A percentile compares a stretch with the other conserved stretches of the same genome.
phyloP scores from a whole-genome alignment of 176 grass and related monocot species.

The Leersia perrieri region DNA sequence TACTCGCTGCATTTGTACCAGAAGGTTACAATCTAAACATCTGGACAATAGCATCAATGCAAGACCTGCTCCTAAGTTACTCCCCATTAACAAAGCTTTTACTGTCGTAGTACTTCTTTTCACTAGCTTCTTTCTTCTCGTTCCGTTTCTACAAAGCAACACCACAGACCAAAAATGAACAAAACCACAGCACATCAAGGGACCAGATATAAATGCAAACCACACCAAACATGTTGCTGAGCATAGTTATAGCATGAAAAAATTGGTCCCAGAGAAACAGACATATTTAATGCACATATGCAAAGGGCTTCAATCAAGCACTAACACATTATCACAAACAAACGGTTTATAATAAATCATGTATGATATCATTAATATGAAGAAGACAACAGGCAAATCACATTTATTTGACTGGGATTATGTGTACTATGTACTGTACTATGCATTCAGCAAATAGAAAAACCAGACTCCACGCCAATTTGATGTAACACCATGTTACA shows the following conservation, averaged over 20 bases:
- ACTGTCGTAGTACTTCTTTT: constrained; percentile 85
- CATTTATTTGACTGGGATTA: neutral
- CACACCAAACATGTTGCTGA: neutral
- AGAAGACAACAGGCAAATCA: constrained; percentile 12
- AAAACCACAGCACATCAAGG: constrained; percentile 26
- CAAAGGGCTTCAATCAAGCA: constrained; percentile 2
- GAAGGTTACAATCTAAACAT: constrained; percentile 25
- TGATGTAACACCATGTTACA: neutral
- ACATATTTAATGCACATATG: constrained; percentile 16
- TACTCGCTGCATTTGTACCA: constrained; percentile 15
- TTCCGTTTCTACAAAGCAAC: constrained; percentile 77
- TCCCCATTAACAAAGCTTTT: constrained; percentile 80
- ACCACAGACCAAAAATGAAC: constrained; percentile 9
- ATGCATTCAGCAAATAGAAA: neutral
- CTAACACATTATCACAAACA: constrained; percentile 25
- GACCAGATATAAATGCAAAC: constrained; percentile 30
- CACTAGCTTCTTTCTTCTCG: constrained; percentile 98
- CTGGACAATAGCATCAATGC: constrained; percentile 1
- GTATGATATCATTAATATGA: constrained; percentile 16
- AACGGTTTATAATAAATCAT: constrained; percentile 13
- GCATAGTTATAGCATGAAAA: neutral
- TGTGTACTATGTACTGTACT: neutral
- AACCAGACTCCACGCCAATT: neutral
- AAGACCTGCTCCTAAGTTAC: constrained; percentile 28
- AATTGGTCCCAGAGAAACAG: constrained; percentile 15